Conservation (phyloP, 2,329 filamentous ascomycete species). For the Pseudocercospora macadamiae region DNA sequence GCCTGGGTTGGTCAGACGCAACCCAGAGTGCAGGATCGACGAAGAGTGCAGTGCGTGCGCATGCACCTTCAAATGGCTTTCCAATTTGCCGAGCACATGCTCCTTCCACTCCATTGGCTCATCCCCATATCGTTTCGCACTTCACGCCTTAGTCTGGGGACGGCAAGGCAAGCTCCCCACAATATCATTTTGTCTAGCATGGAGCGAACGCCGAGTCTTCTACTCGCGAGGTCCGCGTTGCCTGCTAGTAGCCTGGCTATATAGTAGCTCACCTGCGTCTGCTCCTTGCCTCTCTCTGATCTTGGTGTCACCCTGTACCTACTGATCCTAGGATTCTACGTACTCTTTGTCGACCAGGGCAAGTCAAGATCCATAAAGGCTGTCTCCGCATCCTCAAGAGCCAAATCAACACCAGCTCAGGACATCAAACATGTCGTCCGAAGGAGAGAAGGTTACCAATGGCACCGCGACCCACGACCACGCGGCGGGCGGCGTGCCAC, state of each 20-base stretch:
- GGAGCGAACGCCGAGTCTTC: neutral
- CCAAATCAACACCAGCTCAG: neutral
- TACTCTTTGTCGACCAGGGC: constrained; percentile 1
- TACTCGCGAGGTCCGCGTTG: constrained; percentile 10
- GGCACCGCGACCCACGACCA: constrained; percentile 44
- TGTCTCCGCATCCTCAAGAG: neutral
- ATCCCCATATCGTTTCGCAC: constrained; percentile 15
- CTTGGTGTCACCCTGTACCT: constrained; percentile 13
- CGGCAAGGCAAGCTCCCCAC: constrained; percentile 18
- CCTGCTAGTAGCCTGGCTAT: constrained; percentile 15
- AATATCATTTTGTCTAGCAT: neutral
- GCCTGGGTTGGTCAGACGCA: neutral
- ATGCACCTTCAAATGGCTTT: constrained; percentile 10
- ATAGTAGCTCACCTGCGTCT: constrained; percentile 15
- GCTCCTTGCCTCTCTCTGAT: constrained; percentile 5
- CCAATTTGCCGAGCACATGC: constrained; percentile 23
- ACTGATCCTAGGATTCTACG: neutral
- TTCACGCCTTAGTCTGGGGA: constrained; percentile 16
- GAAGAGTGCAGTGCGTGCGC: too few relatives aligned
- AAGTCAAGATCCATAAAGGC: neutral
- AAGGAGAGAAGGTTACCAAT: constrained; percentile 33
- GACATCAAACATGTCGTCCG: constrained; percentile 45
- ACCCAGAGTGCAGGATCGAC: constrained; percentile 9
- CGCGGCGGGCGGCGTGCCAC: constrained; percentile 28
- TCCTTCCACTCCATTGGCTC: constrained; percentile 24